Evolutionary conservation across 495 filamentous ascomycete species (phyloP), one percentile per base, ranked within the genome.

Genomic region (Daldinia caldariorum): DNA sequence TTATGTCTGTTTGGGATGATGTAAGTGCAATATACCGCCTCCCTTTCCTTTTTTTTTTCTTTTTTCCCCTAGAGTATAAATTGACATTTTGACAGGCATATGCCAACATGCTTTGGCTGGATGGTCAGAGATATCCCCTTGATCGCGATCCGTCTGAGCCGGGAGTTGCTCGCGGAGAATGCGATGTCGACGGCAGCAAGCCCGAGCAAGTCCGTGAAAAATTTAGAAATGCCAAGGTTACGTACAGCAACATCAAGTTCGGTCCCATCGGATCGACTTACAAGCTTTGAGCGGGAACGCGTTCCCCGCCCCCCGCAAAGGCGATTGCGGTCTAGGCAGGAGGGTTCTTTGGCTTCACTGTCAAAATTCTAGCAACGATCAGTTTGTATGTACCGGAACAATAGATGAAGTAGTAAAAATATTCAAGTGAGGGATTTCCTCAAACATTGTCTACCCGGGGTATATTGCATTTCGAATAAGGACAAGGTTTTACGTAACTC

Each of bases 81-180:
- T 61, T 66, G 35, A 58, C 16, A 22, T 26, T 22, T 55, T 13
- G 7, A 51, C 38, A 78, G 71, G 86, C 92, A 78, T 78, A 83
- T 70, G 81, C 84, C 78, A 86, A 91, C 82, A 94, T 94, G 91
- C 83, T 91, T 69, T 94, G 92, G 92, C 86, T 94, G 63, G 92
- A 94, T 82, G 87, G 87, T 72, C 6, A 64, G 49, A 47, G 31
- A 20, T 67, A 67, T 18, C 64, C 63, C 5, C 64, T 64, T 38
- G 60, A 72, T 13, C 84, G 81, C 76, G 90, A 87, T 82, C 89
- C 91, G 3, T 78, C 83, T 26, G 82, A 83, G 71, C 88, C 89
- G 20, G 92, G 92, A 77, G 83, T 86, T 56, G 81, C 82, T 67
- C 90, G 92, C 74, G 92, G 91, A 62, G 83, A 84, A 58, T 95